Percentiles rank a stretch among this genome's conserved stretches.
phyloP scores from a whole-genome alignment of 2,329 filamentous ascomycete species.

The Davidsoniella australis region DNA sequence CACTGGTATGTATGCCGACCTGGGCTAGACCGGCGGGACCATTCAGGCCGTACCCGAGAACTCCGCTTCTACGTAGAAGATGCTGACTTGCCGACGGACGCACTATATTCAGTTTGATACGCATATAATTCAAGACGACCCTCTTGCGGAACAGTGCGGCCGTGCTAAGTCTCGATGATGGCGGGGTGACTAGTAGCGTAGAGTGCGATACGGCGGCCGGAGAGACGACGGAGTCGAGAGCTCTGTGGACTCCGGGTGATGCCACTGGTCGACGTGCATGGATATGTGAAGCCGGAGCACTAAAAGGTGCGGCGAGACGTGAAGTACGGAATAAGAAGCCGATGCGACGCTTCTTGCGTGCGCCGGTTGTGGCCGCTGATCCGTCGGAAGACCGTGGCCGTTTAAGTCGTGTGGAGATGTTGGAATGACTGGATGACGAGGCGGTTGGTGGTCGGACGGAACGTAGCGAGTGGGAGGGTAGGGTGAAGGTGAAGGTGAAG shows the following conservation, averaged over 20 bases:
- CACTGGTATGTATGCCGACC: background rate
- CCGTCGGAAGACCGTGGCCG: conserved; percentile 37
- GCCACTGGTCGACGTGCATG: conserved; percentile 30
- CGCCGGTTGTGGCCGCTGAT: conserved; percentile 31
- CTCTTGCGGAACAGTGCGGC: background rate
- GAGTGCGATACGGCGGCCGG: no score
- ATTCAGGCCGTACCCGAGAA: conserved; percentile 11
- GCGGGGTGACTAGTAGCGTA: no score
- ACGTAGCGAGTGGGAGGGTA: background rate
- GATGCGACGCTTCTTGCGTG: conserved; percentile 44
- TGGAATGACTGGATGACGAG: background rate
- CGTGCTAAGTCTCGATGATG: background rate
- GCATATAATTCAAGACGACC: conserved; percentile 2
- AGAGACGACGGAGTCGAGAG: no score
- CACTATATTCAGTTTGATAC: background rate
- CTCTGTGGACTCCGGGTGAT: conserved; percentile 12
- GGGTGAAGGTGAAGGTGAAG: background rate
- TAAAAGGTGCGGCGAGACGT: conserved; percentile 51
- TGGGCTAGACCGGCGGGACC: conserved; percentile 14
- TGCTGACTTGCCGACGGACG: no score
- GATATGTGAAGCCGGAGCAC: conserved; percentile 52
- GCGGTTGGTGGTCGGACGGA: background rate
- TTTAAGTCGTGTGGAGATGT: conserved; percentile 22
- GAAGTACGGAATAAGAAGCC: conserved; percentile 49
- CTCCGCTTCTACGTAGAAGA: background rate